Conservation (phyloP, 2,329 filamentous ascomycete genomes). For the Alternaria sp. region DNA sequence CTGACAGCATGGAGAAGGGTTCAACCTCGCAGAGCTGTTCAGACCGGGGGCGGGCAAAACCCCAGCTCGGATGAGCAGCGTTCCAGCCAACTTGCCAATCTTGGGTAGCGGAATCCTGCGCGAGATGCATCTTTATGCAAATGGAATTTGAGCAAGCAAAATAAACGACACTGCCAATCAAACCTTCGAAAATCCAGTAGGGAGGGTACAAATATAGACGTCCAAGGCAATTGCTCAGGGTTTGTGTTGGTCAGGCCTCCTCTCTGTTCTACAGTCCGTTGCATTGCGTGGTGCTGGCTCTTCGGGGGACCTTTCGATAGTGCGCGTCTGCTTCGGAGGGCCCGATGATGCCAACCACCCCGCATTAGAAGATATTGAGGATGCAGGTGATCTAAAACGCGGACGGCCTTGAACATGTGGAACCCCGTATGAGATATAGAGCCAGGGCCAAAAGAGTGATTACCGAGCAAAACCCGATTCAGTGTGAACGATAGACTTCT, state of each 20-base stretch:
- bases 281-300: background rate
- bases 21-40: background rate
- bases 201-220: background rate
- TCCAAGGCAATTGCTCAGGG: background rate
- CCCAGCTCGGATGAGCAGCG: background rate
- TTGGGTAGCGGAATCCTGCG: constrained; percentile 1
- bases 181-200: background rate
- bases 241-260: background rate
- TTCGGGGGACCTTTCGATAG: background rate
- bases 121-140: constrained; percentile 2
- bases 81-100: background rate
- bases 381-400: background rate
- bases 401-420: background rate
- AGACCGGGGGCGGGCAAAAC: background rate
- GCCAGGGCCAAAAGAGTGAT: background rate
- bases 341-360: background rate
- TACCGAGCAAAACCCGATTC: background rate
- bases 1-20: background rate
- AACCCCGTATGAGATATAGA: background rate
- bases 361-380: background rate
- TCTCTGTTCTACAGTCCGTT: background rate
- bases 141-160: background rate
- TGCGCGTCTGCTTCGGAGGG: background rate
- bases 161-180: background rate
- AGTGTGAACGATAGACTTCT: background rate